A percentile compares a stretch with the other conserved stretches of the same genome.
Conservation (phyloP, 2,329 filamentous ascomycete genomes). For the Hypoxylon sp. region DNA sequence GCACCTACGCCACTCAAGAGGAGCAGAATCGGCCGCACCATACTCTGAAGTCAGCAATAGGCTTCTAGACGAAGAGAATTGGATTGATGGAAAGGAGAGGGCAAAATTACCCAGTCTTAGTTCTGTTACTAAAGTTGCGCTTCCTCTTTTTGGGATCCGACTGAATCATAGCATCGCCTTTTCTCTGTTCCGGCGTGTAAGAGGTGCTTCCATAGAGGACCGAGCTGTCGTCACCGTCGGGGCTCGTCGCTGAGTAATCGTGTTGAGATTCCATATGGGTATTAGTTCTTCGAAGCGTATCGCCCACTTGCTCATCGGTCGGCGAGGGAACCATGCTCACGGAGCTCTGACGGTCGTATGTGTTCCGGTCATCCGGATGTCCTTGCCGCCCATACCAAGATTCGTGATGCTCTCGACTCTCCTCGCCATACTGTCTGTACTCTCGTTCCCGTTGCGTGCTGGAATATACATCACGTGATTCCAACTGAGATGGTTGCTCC, state of each 20-base stretch:
- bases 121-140: conserved; percentile 91
- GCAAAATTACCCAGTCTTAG: conserved; percentile 73
- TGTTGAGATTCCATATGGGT: conserved; percentile 60
- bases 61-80: conserved; percentile 14
- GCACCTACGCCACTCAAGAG: conserved; percentile 27
- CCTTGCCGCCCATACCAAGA: conserved; percentile 61
- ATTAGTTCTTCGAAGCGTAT: conserved; percentile 59
- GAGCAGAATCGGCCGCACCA: conserved; percentile 33
- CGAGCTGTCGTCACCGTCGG: conserved; percentile 65
- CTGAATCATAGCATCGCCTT: conserved; percentile 61
- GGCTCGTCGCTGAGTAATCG: conserved; percentile 66
- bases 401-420: conserved; percentile 61
- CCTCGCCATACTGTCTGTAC: conserved; percentile 60
- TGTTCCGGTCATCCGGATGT: conserved; percentile 61
- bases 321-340: conserved; percentile 60
- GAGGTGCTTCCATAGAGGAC: conserved; percentile 56
- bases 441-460: conserved; percentile 59
- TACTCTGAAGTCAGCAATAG: conserved; percentile 35
- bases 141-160: conserved; percentile 77
- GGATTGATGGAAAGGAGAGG: background rate
- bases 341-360: conserved; percentile 61
- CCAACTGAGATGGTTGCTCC: conserved; percentile 53
- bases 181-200: conserved; percentile 62
- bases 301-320: conserved; percentile 63
- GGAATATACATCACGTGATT: conserved; percentile 58